Evolutionary conservation across 208 protist species (phyloP).

Genomic region (Trichomonas vaginalis): DNA sequence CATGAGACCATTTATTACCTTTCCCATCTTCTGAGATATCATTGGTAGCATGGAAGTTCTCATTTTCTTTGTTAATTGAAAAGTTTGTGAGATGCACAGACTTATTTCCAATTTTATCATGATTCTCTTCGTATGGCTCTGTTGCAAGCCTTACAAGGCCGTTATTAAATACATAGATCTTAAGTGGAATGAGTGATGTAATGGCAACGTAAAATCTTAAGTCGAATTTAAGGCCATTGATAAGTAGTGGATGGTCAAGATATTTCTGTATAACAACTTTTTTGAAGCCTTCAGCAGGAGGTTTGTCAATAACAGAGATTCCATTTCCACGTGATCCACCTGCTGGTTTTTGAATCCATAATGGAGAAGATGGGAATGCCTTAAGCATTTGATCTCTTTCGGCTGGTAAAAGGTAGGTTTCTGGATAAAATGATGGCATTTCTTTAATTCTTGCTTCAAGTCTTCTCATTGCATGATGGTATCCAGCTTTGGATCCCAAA

Average conservation of each 20-base stretch:
- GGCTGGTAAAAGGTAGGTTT: not conserved
- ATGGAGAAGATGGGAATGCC: not conserved
- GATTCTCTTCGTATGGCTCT: constrained; percentile 10
- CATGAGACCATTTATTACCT: constrained; percentile 11
- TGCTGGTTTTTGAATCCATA: not conserved
- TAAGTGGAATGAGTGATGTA: constrained; percentile 9
- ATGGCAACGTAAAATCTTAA: constrained; percentile 27
- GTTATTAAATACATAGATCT: constrained; percentile 17
- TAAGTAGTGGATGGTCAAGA: constrained; percentile 17
- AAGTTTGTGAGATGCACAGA: not conserved
- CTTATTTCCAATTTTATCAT: not conserved
- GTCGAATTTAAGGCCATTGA: constrained; percentile 36
- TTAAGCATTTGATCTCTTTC: not conserved
- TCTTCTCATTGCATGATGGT: not conserved
- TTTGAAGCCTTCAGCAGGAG: not conserved
- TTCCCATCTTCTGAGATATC: constrained; percentile 4
- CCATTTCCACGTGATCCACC: constrained; percentile 3
- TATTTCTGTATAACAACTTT: not conserved
- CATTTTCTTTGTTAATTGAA: not conserved
- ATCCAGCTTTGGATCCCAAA: not conserved
- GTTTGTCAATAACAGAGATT: not conserved
- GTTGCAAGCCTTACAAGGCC: constrained; percentile 22
- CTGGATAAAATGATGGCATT: not conserved
- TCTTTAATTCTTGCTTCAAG: not conserved
- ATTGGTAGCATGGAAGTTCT: not conserved